Evolutionary conservation across 345 rosid species (phyloP).

Genomic region (Citrus reticulata): DNA sequence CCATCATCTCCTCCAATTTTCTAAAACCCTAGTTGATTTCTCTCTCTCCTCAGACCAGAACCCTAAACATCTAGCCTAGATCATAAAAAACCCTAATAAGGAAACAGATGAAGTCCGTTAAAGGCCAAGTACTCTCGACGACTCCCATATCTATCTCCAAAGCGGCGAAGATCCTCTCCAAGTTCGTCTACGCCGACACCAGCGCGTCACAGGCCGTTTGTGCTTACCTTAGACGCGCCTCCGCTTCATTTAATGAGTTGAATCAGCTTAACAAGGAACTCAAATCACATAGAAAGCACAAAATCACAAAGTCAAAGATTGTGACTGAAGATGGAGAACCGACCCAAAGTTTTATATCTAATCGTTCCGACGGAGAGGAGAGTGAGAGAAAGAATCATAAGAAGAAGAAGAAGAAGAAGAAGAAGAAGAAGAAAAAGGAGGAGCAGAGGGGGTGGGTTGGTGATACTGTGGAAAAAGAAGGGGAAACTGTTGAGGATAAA

Average conservation of each 20-base stretch:
- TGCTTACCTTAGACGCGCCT: conserved; percentile 45
- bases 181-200: conserved; percentile 36
- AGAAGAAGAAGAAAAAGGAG: no score
- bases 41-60: no score
- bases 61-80: no score
- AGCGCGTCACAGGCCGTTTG: conserved; percentile 49
- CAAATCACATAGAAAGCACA: conserved; percentile 13
- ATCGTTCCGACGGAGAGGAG: not conserved
- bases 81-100: no score
- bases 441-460: not conserved
- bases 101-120: conserved; percentile 36
- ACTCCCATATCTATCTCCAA: conserved; percentile 27
- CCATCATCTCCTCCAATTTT: no score
- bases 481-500: not conserved
- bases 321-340: not conserved
- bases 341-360: not conserved
- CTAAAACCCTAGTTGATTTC: not conserved
- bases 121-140: conserved; percentile 27
- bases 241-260: conserved; percentile 35
- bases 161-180: conserved; percentile 43
- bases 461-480: conserved; percentile 12
- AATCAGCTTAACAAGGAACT: conserved; percentile 29
- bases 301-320: not conserved
- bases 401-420: not conserved
- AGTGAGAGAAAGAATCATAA: not conserved